Evolutionary conservation across 208 protist species (phyloP).

Genomic region (Leishmania tropica): DNA sequence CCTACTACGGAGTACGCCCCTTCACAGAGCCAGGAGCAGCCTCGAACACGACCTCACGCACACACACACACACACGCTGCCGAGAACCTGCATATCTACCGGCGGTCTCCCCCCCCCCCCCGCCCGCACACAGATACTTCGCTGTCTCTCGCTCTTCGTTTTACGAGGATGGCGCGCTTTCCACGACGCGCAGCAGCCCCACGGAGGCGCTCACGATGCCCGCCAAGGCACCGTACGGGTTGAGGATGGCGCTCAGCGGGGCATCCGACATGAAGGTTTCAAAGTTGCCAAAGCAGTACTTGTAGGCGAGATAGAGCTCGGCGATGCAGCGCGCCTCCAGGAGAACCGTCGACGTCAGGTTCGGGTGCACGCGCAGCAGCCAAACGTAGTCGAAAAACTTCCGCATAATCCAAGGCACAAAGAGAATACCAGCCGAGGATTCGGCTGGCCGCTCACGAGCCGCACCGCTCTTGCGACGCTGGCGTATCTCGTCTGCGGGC

Average conservation of each 20-base stretch:
- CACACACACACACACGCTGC: neutral
- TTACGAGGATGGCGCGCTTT: constrained; percentile 66
- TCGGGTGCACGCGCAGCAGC: constrained; percentile 76
- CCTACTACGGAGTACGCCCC: neutral
- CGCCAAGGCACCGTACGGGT: constrained; percentile 60
- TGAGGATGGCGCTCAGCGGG: constrained; percentile 52
- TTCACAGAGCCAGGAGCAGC: neutral
- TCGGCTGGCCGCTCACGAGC: neutral
- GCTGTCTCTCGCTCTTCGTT: neutral
- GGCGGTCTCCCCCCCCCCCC: neutral
- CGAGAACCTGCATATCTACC: neutral
- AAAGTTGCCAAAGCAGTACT: constrained; percentile 82
- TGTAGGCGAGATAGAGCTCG: constrained; percentile 78
- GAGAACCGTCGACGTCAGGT: constrained; percentile 70
- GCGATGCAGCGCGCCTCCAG: constrained; percentile 79
- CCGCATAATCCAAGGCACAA: constrained; percentile 78
- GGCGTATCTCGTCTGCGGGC: neutral
- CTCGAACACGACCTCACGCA: neutral
- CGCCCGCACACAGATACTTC: neutral
- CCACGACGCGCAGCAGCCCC: constrained; percentile 64
- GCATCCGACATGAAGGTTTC: constrained; percentile 64
- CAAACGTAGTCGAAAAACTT: constrained; percentile 81
- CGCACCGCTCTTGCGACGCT: neutral
- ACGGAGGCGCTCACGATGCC: constrained; percentile 74
- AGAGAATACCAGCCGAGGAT: constrained; percentile 46